Percentiles rank a stretch among this genome's conserved stretches.
These are phyloP conservation scores for Cicer pinnatifidum DNA, from an alignment of 306 rosid species.

Conservation along the genomic window DNA sequence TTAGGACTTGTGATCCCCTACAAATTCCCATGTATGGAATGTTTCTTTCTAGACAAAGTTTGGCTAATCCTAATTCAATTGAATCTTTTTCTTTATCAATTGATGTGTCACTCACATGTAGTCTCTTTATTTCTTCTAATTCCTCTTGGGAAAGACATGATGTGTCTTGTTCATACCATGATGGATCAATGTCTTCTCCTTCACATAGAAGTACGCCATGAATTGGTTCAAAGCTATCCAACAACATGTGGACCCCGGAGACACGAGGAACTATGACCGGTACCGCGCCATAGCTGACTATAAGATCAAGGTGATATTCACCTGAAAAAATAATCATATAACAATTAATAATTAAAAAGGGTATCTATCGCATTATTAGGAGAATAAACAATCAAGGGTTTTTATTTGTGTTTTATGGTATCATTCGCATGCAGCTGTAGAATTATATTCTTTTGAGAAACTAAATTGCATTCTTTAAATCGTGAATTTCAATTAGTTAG, in stretches of 20 bases:
- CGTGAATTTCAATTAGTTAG: no score
- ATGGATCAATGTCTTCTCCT: slow-evolving; percentile 96
- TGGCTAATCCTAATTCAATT: slow-evolving; percentile 78
- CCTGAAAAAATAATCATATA: slow-evolving; percentile 51
- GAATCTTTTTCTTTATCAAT: slow-evolving; percentile 87
- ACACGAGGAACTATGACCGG: slow-evolving; percentile 92
- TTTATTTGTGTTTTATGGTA: no score
- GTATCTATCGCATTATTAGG: no score
- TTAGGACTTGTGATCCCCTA: slow-evolving; percentile 83
- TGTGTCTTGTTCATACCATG: slow-evolving; percentile 64
- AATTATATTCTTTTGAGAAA: no score
- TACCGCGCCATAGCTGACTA: slow-evolving; percentile 80
- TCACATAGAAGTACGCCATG: slow-evolving; percentile 96
- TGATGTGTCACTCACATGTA: slow-evolving; percentile 82
- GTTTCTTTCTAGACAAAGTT: slow-evolving; percentile 88
- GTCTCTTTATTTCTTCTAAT: slow-evolving; percentile 66
- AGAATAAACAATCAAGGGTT: no score
- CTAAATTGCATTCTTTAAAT: no score
- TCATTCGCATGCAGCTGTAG: no score
- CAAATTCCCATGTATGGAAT: slow-evolving; percentile 92
- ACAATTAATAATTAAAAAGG: not conserved
- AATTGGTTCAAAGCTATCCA: slow-evolving; percentile 92
- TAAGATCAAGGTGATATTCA: slow-evolving; percentile 92
- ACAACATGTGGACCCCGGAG: slow-evolving; percentile 71
- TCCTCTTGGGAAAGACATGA: slow-evolving; percentile 67